phyloP scores from a whole-genome alignment of 1,284 basidiomycete genomes.

The Coriolopsis trogii region DNA sequence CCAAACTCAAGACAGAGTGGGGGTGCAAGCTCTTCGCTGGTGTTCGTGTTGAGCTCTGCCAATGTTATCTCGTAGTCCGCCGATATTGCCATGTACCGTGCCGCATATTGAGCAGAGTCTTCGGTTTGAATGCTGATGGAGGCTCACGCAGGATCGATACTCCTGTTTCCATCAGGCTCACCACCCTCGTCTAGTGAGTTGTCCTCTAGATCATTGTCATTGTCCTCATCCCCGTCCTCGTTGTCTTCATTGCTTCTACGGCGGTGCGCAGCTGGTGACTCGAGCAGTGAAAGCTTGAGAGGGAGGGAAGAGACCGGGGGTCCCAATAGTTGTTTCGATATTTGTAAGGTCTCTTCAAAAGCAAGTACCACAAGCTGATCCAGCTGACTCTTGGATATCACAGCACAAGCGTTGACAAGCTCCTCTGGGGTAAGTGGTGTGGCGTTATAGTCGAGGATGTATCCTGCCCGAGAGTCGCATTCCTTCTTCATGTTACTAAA shows the following conservation, averaged over 20 bases:
- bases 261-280: background rate
- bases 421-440: constrained; percentile 16
- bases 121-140: too few species aligned
- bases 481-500: constrained; percentile 23
- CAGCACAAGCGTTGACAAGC: background rate
- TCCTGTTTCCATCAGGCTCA: background rate
- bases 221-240: background rate
- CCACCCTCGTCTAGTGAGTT: background rate
- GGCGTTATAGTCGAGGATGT: constrained; percentile 23
- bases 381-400: background rate
- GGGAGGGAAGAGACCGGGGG: constrained; percentile 2
- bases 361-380: constrained; percentile 21
- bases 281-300: background rate
- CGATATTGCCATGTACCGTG: background rate
- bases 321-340: constrained; percentile 20
- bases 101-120: background rate
- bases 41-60: background rate
- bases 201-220: background rate
- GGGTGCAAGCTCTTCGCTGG: background rate
- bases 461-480: constrained; percentile 14
- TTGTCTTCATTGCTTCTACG: background rate
- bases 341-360: constrained; percentile 20
- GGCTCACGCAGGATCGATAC: too few species aligned
- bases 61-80: background rate
- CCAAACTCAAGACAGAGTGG: background rate